These are phyloP conservation scores for Podaxis pistillaris DNA, from an alignment of 768 basidiomycete genomes.

Conservation along the genomic window DNA sequence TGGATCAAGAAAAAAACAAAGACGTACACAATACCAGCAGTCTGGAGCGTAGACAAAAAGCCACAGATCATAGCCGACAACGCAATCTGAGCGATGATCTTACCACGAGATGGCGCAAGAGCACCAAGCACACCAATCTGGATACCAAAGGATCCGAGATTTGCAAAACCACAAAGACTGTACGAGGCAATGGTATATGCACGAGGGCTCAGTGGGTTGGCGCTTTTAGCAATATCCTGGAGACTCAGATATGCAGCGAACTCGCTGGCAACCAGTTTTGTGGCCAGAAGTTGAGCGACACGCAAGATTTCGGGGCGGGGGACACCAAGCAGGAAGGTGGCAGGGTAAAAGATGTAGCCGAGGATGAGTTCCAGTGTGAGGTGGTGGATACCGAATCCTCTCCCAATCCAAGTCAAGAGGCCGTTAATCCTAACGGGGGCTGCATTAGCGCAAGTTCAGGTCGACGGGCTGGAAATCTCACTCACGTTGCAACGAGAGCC, in stretches of 20 bases:
- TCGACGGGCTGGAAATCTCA: not conserved
- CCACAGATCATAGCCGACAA: slow-evolving; percentile 42
- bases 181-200: slow-evolving; percentile 84
- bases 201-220: slow-evolving; percentile 63
- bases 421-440: slow-evolving; percentile 60
- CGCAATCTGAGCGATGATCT: slow-evolving; percentile 69
- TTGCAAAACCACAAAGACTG: slow-evolving; percentile 89
- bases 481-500: slow-evolving; percentile 66
- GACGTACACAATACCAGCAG: slow-evolving; percentile 34
- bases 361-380: slow-evolving; percentile 84
- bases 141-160: slow-evolving; percentile 83
- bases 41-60: slow-evolving; percentile 35
- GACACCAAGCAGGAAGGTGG: slow-evolving; percentile 80
- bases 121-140: slow-evolving; percentile 56
- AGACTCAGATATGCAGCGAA: slow-evolving; percentile 75
- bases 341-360: slow-evolving; percentile 86
- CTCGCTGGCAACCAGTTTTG: slow-evolving; percentile 86
- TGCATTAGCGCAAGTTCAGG: not conserved
- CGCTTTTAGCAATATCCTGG: slow-evolving; percentile 40
- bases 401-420: slow-evolving; percentile 85
- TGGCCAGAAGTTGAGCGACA: slow-evolving; percentile 79
- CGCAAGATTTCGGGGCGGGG: slow-evolving; percentile 78
- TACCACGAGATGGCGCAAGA: slow-evolving; percentile 53
- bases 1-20: not conserved
- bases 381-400: slow-evolving; percentile 77